phyloP scores from a whole-genome alignment of 1,284 basidiomycete genomes.

The Ceratobasidium sp. region DNA sequence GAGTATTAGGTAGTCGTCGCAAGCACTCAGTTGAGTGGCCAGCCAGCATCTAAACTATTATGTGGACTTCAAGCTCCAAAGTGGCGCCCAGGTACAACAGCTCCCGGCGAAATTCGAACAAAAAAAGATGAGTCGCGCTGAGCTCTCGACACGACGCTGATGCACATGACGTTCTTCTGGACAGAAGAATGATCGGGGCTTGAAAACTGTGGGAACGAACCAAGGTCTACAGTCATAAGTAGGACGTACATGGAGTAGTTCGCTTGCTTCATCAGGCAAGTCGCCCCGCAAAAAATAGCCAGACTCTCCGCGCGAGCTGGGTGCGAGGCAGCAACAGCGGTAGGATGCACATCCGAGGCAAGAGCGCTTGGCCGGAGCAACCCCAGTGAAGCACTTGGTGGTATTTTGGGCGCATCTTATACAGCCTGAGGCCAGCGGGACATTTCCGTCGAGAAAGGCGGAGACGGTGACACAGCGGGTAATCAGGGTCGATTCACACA shows the following conservation, averaged over 20 bases:
- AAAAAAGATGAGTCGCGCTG: conserved; percentile 7
- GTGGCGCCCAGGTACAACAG: neutral
- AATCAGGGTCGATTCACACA: neutral
- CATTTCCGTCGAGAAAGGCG: too few species aligned
- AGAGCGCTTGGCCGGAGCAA: neutral
- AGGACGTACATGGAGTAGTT: neutral
- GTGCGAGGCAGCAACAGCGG: neutral
- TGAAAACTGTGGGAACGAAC: conserved; percentile 10
- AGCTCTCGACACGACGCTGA: neutral
- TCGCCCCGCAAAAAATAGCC: neutral
- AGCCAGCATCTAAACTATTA: neutral
- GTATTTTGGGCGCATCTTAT: too few species aligned
- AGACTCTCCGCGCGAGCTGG: neutral
- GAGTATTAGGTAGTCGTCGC: neutral
- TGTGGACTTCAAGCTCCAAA: too few species aligned
- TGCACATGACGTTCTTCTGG: neutral
- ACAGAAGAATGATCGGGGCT: neutral
- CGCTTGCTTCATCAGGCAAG: neutral
- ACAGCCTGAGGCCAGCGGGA: too few species aligned
- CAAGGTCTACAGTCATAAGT: neutral
- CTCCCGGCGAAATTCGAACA: neutral
- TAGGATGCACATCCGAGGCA: neutral
- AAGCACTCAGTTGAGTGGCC: conserved; percentile 7
- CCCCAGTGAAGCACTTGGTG: neutral
- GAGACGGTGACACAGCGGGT: too few species aligned